phyloP scores from a whole-genome alignment of 495 filamentous ascomycete genomes.

The Jackrogersella minutella region DNA sequence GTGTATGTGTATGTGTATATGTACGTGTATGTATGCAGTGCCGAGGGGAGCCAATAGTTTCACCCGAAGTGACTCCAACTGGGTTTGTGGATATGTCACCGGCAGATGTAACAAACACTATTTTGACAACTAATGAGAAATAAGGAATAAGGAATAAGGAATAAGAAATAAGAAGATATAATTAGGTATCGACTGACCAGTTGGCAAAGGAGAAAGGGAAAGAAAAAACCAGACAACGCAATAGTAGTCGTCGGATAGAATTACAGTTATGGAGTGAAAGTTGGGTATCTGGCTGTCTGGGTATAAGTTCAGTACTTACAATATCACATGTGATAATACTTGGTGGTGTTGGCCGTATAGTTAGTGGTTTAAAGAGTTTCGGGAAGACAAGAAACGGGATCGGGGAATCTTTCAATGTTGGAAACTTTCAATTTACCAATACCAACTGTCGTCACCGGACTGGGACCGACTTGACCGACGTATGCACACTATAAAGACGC shows the following conservation, averaged over 20 bases:
- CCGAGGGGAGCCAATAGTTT: conserved; percentile 30
- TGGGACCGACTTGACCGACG: conserved; percentile 6
- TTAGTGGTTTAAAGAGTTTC: conserved; percentile 8
- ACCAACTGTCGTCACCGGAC: conserved; percentile 33
- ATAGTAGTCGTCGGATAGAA: too few relatives aligned
- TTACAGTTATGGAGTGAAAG: too few relatives aligned
- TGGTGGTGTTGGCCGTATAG: too few relatives aligned
- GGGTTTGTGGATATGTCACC: conserved; percentile 15
- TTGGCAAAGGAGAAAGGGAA: too few relatives aligned
- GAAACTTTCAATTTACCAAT: neutral
- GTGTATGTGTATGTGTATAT: conserved; percentile 19
- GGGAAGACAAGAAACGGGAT: conserved; percentile 18
- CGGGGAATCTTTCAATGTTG: neutral
- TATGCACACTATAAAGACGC: too few relatives aligned
- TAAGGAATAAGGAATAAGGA: neutral
- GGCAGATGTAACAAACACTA: conserved; percentile 36
- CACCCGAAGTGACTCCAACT: conserved; percentile 25
- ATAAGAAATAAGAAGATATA: conserved; percentile 1
- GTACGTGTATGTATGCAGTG: conserved; percentile 19
- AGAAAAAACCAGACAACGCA: too few relatives aligned
- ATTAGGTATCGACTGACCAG: too few relatives aligned
- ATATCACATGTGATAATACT: too few relatives aligned
- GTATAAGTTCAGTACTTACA: too few relatives aligned
- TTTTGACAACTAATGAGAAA: conserved; percentile 20
- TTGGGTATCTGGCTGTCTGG: too few relatives aligned